Conservation (phyloP, 805 yeast genomes). For the Yamadazyma philogaea region DNA sequence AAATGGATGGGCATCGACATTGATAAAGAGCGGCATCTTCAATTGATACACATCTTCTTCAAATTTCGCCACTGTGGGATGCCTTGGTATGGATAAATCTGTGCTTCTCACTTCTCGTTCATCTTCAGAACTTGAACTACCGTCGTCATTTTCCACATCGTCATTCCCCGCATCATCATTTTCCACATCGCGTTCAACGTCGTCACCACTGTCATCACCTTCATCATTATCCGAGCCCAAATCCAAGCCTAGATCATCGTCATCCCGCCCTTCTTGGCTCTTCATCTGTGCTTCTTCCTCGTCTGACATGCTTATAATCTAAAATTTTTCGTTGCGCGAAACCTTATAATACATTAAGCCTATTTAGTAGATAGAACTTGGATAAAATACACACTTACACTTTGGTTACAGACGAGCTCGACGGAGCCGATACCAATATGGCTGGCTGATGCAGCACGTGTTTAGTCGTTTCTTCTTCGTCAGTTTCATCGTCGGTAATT, state of each 20-base stretch:
- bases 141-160: slow-evolving; percentile 29
- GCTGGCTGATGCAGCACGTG: slow-evolving; percentile 7
- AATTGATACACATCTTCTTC: slow-evolving; percentile 29
- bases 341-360: background rate
- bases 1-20: slow-evolving; percentile 82
- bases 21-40: slow-evolving; percentile 78
- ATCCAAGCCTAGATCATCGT: slow-evolving; percentile 15
- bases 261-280: background rate
- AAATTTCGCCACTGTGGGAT: slow-evolving; percentile 37
- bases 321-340: slow-evolving; percentile 2
- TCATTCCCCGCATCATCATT: too few relatives aligned
- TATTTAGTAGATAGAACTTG: background rate
- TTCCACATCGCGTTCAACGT: slow-evolving; percentile 13
- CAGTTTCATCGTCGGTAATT: slow-evolving; percentile 23
- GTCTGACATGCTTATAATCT: slow-evolving; percentile 12
- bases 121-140: slow-evolving; percentile 32
- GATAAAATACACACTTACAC: slow-evolving; percentile 7
- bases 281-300: slow-evolving; percentile 8
- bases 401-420: slow-evolving; percentile 10
- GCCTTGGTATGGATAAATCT: slow-evolving; percentile 46
- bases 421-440: slow-evolving; percentile 14
- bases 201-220: background rate
- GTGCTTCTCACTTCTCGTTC: slow-evolving; percentile 34
- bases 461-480: slow-evolving; percentile 7
- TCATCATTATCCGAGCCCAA: slow-evolving; percentile 8